Percentiles rank a stretch among this genome's conserved stretches.
phyloP scores from a whole-genome alignment of 495 filamentous ascomycete genomes.

The Aspergillus cristatus region DNA sequence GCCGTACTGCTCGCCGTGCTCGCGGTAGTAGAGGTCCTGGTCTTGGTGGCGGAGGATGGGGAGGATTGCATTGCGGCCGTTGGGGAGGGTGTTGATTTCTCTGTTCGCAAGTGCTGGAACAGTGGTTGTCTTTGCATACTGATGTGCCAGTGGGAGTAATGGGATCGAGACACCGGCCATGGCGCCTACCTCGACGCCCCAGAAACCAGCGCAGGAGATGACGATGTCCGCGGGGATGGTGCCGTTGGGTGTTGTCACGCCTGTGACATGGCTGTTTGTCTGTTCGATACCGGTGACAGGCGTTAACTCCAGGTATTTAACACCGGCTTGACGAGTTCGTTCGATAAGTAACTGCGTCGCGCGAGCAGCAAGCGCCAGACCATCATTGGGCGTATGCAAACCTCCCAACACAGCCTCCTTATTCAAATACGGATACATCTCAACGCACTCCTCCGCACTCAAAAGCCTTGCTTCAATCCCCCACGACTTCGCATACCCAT shows the following conservation, averaged over 20 bases:
- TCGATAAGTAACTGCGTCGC: conserved; percentile 41
- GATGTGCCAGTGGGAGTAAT: conserved; percentile 41
- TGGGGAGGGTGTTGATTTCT: conserved; percentile 19
- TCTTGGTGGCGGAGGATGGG: conserved; percentile 45
- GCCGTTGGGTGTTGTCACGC: conserved; percentile 31
- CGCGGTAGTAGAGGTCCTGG: conserved; percentile 44
- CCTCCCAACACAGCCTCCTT: conserved; percentile 37
- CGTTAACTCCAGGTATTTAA: conserved; percentile 35
- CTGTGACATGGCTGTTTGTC: conserved; percentile 26
- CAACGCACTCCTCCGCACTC: conserved; percentile 31
- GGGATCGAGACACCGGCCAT: conserved; percentile 42
- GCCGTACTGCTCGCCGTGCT: conserved; percentile 42
- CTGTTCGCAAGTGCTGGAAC: conserved; percentile 23
- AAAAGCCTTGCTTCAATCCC: conserved; percentile 36
- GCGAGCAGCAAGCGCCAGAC: conserved; percentile 39
- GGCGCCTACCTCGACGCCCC: conserved; percentile 43
- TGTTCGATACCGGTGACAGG: conserved; percentile 37
- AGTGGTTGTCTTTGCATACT: conserved; percentile 41
- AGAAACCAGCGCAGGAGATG: conserved; percentile 45
- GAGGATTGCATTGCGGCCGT: conserved; percentile 30
- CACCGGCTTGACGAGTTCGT: conserved; percentile 35
- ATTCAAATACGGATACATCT: conserved; percentile 35
- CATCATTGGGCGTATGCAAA: conserved; percentile 41
- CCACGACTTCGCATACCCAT: conserved; percentile 40
- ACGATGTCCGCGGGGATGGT: conserved; percentile 38